These are phyloP conservation scores for Miamiensis avidus DNA, from an alignment of 169 alveolate species.

Conservation along the genomic window DNA sequence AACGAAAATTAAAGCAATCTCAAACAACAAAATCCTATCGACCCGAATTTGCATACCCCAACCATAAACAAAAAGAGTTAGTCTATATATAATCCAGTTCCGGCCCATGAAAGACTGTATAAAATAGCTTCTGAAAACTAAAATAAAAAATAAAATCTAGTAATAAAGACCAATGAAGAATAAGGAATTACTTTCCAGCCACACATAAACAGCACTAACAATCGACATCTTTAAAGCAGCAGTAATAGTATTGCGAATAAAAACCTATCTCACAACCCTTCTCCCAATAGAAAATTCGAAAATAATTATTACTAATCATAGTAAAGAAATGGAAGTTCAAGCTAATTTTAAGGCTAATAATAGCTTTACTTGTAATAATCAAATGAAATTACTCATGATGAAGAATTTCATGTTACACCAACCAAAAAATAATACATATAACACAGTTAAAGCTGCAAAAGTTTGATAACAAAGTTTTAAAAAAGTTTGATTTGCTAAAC, in stretches of 20 bases:
- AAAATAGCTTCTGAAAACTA: neutral
- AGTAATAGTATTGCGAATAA: neutral
- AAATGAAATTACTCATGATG: too few relatives aligned
- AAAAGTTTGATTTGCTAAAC: too few relatives aligned
- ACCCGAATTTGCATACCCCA: neutral
- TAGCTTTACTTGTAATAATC: neutral
- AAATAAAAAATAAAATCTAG: neutral
- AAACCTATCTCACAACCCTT: neutral
- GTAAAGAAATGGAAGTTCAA: neutral
- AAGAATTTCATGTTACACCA: too few relatives aligned
- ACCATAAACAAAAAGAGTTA: neutral
- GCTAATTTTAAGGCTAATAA: too few relatives aligned
- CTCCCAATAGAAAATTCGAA: neutral
- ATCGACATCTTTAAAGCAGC: neutral
- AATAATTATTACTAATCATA: too few relatives aligned
- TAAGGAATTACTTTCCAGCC: neutral
- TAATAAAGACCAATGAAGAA: neutral
- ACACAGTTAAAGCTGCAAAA: too few relatives aligned
- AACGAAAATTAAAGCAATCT: neutral
- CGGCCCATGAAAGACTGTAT: neutral
- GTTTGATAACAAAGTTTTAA: too few relatives aligned
- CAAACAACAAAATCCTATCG: too few relatives aligned
- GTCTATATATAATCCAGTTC: neutral
- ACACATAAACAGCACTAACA: neutral
- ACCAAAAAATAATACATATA: too few relatives aligned